phyloP scores from a whole-genome alignment of 352 stramenopile species.

The Globisporangium spiculum region DNA sequence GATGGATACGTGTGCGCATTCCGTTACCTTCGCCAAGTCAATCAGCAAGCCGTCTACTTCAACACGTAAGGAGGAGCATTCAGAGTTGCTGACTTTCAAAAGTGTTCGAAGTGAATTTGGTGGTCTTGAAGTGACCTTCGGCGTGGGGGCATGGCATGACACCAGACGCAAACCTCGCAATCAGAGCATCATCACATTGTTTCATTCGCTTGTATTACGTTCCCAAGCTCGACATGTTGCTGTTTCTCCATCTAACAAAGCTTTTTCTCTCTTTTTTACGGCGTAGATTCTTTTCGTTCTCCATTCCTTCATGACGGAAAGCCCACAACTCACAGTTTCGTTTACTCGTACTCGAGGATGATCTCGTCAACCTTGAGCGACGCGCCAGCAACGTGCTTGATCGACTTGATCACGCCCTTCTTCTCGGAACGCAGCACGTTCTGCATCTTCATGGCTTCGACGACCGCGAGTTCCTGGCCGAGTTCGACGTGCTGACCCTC shows the following conservation, averaged over 20 bases:
- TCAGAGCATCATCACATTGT: no score
- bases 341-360: slow-evolving; percentile 91
- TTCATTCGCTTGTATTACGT: no score
- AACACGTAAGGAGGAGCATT: no score
- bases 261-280: not conserved
- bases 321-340: not conserved
- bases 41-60: no score
- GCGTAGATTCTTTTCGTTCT: not conserved
- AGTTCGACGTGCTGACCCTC: slow-evolving; percentile 92
- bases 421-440: slow-evolving; percentile 94
- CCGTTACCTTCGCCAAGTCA: no score
- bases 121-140: no score
- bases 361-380: slow-evolving; percentile 90
- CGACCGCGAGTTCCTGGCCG: slow-evolving; percentile 92
- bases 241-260: not conserved
- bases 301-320: not conserved
- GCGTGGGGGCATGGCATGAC: no score
- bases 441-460: slow-evolving; percentile 99
- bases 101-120: no score
- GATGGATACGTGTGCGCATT: no score
- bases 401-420: slow-evolving; percentile 81
- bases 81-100: no score
- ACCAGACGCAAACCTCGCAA: no score
- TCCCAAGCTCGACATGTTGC: no score
- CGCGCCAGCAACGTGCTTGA: slow-evolving; percentile 79